These are phyloP conservation scores for Tubosaeta sp. DNA, from an alignment of 768 basidiomycete species.

Conservation along the genomic window DNA sequence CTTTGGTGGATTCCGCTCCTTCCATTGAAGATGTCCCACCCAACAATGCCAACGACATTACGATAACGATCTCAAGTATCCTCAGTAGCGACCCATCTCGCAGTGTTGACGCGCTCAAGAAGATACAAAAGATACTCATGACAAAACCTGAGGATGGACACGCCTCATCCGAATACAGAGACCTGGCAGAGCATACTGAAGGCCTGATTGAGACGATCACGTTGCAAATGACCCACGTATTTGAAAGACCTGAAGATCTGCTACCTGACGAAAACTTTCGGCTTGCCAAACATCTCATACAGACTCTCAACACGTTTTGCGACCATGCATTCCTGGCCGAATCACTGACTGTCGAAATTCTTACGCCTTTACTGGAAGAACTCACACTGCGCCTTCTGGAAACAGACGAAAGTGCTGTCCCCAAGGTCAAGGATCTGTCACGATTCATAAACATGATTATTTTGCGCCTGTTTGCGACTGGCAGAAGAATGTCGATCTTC, in stretches of 20 bases:
- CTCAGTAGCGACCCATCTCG: slow-evolving; percentile 80
- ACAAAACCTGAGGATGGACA: slow-evolving; percentile 70
- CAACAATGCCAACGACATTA: slow-evolving; percentile 52
- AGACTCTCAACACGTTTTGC: slow-evolving; percentile 92
- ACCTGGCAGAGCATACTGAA: slow-evolving; percentile 74
- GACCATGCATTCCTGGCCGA: slow-evolving; percentile 87
- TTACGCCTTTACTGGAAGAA: slow-evolving; percentile 87
- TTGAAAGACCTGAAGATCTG: slow-evolving; percentile 75
- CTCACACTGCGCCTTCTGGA: slow-evolving; percentile 87
- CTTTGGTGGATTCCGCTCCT: slow-evolving; percentile 30
- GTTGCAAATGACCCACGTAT: slow-evolving; percentile 87
- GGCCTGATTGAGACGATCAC: slow-evolving; percentile 88
- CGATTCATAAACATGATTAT: slow-evolving; percentile 99
- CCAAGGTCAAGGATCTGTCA: slow-evolving; percentile 88
- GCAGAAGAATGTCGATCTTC: slow-evolving; percentile 86
- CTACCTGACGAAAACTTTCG: slow-evolving; percentile 79
- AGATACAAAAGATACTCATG: slow-evolving; percentile 81
- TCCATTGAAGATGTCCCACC: slow-evolving; percentile 18
- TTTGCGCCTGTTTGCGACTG: slow-evolving; percentile 86
- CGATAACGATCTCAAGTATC: slow-evolving; percentile 82
- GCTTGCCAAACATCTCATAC: slow-evolving; percentile 94
- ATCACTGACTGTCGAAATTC: slow-evolving; percentile 76
- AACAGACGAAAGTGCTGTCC: slow-evolving; percentile 82
- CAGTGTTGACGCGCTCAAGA: slow-evolving; percentile 92
- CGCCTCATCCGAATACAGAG: slow-evolving; percentile 65